phyloP scores from a whole-genome alignment of 2,329 filamentous ascomycete species.

The Ustulina deusta region DNA sequence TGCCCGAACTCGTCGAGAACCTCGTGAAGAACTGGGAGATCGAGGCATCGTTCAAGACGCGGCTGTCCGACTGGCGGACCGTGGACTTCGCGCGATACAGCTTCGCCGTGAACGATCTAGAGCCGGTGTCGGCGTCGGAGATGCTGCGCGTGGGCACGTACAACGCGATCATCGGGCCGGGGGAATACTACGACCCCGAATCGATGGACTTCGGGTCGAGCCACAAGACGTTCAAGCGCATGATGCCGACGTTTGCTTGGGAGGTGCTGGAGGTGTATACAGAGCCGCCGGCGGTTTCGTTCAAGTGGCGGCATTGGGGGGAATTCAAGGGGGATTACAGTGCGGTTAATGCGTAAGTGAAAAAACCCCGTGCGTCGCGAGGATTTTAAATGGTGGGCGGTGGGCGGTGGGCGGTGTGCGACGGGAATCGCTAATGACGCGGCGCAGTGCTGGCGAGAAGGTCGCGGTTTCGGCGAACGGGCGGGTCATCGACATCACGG shows the following conservation, averaged over 20 bases:
- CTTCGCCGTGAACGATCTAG: conserved; percentile 73
- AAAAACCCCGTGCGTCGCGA: not conserved
- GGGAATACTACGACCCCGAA: conserved; percentile 72
- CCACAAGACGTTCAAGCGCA: conserved; percentile 78
- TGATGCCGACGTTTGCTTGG: conserved; percentile 80
- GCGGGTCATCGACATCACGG: conserved; percentile 71
- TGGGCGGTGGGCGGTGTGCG: not conserved
- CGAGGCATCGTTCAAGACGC: conserved; percentile 75
- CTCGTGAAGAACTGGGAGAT: conserved; percentile 81
- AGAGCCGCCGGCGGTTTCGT: conserved; percentile 71
- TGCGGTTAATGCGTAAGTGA: conserved; percentile 70
- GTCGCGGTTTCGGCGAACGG: conserved; percentile 72
- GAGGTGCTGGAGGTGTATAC: conserved; percentile 76
- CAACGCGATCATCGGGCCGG: conserved; percentile 73
- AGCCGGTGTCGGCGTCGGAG: conserved; percentile 67
- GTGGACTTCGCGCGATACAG: conserved; percentile 70
- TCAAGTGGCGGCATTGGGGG: conserved; percentile 77
- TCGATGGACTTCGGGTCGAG: conserved; percentile 71
- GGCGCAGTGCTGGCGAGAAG: conserved; percentile 69
- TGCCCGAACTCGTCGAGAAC: conserved; percentile 73
- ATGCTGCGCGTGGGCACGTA: conserved; percentile 78
- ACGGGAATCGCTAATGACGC: not conserved
- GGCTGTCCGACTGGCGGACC: conserved; percentile 73
- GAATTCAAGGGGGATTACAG: conserved; percentile 75
- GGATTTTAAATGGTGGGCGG: not conserved